A percentile compares a stretch with the other conserved stretches of the same genome.
These are phyloP conservation scores for Aspergillus ellipticus DNA, from an alignment of 495 filamentous ascomycete genomes.

Conservation along the genomic window DNA sequence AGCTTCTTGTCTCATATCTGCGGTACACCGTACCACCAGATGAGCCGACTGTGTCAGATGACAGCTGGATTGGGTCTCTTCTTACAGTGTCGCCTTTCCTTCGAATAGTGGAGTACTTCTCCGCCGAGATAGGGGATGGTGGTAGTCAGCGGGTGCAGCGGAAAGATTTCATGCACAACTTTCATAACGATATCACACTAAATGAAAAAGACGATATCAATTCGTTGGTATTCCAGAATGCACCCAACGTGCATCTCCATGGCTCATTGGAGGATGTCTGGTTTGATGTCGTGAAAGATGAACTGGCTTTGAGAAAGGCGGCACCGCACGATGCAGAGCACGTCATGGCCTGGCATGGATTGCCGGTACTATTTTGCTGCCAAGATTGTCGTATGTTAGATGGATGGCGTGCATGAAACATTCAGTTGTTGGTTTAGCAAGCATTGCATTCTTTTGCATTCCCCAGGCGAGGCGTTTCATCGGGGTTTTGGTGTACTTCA, in stretches of 20 bases:
- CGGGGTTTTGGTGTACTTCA: not conserved
- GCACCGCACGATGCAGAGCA: slow-evolving; percentile 32
- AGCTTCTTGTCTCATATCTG: slow-evolving; percentile 39
- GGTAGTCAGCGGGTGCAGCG: slow-evolving; percentile 40
- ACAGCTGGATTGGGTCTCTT: slow-evolving; percentile 44
- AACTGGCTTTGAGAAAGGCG: slow-evolving; percentile 28
- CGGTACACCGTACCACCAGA: slow-evolving; percentile 36
- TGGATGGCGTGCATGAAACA: slow-evolving; percentile 36
- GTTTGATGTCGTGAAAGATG: slow-evolving; percentile 38
- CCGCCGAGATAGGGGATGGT: slow-evolving; percentile 45
- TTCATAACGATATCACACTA: slow-evolving; percentile 35
- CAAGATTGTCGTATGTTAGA: slow-evolving; percentile 24
- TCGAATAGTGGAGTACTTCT: slow-evolving; percentile 44
- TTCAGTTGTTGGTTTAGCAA: slow-evolving; percentile 5
- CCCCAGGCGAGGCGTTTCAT: slow-evolving; percentile 10
- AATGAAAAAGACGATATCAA: slow-evolving; percentile 41
- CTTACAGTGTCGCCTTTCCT: slow-evolving; percentile 40
- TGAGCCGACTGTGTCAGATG: slow-evolving; percentile 25
- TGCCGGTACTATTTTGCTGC: slow-evolving; percentile 40
- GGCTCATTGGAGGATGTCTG: slow-evolving; percentile 38
- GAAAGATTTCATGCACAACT: slow-evolving; percentile 47
- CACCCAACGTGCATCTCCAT: slow-evolving; percentile 32
- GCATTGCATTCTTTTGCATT: slow-evolving; percentile 3
- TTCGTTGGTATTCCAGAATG: slow-evolving; percentile 33
- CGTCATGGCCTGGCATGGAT: slow-evolving; percentile 29